Evolutionary conservation across 108 stramenopile species (phyloP).

Genomic region (Poteriospumella lacustris): DNA sequence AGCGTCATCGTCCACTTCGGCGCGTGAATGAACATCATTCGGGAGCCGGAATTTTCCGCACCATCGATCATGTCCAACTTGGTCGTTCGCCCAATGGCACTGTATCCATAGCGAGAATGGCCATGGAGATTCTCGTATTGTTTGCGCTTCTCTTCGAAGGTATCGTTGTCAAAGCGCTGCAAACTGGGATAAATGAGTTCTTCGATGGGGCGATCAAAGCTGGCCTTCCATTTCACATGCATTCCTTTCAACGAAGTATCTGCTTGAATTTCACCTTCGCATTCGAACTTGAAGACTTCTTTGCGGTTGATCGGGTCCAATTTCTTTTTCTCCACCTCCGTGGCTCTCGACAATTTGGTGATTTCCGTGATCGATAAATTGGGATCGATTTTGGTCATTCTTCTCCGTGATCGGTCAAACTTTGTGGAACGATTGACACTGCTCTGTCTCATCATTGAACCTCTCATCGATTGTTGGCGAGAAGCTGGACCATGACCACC

Average conservation of each 20-base stretch:
- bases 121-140: neutral
- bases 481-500: no score
- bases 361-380: neutral
- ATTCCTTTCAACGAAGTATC: neutral
- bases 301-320: neutral
- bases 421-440: no score
- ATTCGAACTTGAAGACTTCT: neutral
- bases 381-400: no score
- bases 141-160: neutral
- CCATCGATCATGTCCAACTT: neutral
- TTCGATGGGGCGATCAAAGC: constrained; percentile 17
- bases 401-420: no score
- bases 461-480: no score
- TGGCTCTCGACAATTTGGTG: neutral
- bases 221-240: constrained; percentile 4
- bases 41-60: neutral
- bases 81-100: neutral
- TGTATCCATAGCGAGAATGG: neutral
- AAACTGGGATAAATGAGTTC: constrained; percentile 26
- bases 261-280: neutral
- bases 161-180: neutral
- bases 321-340: neutral
- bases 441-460: no score
- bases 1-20: neutral
- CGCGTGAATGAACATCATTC: neutral